Base-by-base conservation (phyloP, 2,329 filamentous ascomycete genomes). In the Xylariomycetidae sp. region DNA sequence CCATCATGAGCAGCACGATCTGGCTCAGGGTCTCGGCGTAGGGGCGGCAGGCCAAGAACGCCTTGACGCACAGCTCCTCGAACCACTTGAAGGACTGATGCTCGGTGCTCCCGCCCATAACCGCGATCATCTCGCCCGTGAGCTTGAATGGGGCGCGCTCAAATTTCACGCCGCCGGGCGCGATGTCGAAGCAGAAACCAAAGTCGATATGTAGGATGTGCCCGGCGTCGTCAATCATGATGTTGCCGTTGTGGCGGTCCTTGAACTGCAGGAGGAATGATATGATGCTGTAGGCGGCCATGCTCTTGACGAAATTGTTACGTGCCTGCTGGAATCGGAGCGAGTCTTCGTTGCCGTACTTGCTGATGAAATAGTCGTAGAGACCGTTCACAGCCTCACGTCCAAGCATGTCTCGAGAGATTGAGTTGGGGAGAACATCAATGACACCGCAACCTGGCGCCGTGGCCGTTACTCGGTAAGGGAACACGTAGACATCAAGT, bases 141-240 rank as follows among this genome's bases (percentile, higher is more conserved):
- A 99, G 78, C 66, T 99, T 99, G 74, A 99, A 99, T 0, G 92
- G 92, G 0, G 92, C 92, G 16, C 92, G 84, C 69, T 99, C 92
- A 56, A 99, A 99, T 50, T 89, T 90, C 54, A 98, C 88, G 40
- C 94, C 92, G 30, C 92, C 92, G 0, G 92, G 92, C 2, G 89
- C 92, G 49, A 98, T 97, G 56, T 98, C 94, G 64, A 99, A 98
- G 66, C 90, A 97, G 74, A 98, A 99, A 8, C 92, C 92, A 55
- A 98, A 98, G 60, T 98, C 92, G 49, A 98, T 97, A 67, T 98
- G 92, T 34, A 98, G 77, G 53, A 98, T 95, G 63, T 98, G 92
- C 4, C 94, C 92, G 1, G 85, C 86, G 53, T 96, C 90, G 59
- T 98, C 90, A 44, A 98, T 82, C 94, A 98, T 98, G 69, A 98